Evolutionary conservation across 306 rosid species (phyloP), one percentile per base, ranked within the genome.

Genomic region (Lathyrus tuberosus): DNA sequence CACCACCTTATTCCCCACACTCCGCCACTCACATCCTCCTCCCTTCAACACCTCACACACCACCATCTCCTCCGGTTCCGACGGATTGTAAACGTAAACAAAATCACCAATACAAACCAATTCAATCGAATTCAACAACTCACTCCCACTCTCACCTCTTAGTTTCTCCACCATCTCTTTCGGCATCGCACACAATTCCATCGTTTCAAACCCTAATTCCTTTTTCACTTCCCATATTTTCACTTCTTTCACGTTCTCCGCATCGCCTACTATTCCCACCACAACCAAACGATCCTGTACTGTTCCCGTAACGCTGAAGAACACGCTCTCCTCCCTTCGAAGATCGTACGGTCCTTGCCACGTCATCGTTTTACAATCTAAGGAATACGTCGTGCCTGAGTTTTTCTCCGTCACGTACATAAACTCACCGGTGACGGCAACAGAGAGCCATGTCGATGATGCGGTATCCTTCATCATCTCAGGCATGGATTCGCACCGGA

Each of bases 321-420:
- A 82, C 0, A 72, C 76, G 5, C 46, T 22, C 16, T 10, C 58
- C 1, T 69, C 66, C 0, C 79, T 74, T 3, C 74, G 72, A 4
- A 86, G 70, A 16, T 83, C 71, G 37, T 56, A 91, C 8, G 96
- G 93, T 0, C 89, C 97, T 5, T 31, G 15, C 96, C 97, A 91
- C n/a, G n/a, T 20, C 76, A 70, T 82, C 28, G 67, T 20, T 0
- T 4, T 5, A 0, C 85, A 83, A 12, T 86, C 82, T 15, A 91
- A 88, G 0, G 85, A 68, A 83, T 64, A 79, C 10, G 78, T 77
- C 31, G 51, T n/a, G 13, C 86, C 86, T 10, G 87, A 76, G 33
- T 40, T 24, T 38, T 79, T 86, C 67, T 80, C 86, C 17, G 63
- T 71, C 66, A 86, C 78, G 73, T 66, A 68, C 81, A 91, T 28